Conservation (phyloP, 31 red algal genomes). For the Bonnemaisonia californica region DNA sequence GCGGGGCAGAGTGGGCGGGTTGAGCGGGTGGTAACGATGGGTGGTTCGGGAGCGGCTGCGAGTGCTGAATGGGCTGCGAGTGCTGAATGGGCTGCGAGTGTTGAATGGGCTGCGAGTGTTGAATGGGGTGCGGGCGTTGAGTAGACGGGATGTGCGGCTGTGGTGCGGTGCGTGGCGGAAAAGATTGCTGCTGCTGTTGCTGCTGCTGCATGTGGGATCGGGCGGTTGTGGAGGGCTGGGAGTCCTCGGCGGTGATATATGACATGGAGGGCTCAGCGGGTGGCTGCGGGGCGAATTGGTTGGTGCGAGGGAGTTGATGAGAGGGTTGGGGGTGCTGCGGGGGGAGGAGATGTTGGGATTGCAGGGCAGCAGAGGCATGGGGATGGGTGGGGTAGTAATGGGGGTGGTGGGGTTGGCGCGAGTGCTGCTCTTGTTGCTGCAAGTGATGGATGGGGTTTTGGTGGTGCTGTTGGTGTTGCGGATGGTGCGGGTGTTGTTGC, state of each 20-base stretch:
- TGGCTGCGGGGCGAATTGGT: background rate
- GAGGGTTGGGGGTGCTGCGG: background rate
- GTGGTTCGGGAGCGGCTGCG: conserved; percentile 17
- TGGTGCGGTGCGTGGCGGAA: background rate
- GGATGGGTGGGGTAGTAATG: background rate
- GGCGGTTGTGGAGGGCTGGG: background rate
- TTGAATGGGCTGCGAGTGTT: background rate
- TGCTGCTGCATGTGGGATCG: background rate
- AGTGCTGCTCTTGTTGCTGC: conserved; percentile 8
- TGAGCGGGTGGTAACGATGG: background rate
- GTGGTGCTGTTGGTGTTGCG: background rate
- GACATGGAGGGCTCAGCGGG: background rate
- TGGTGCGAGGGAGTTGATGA: background rate
- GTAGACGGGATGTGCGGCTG: background rate
- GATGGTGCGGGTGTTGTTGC: conserved; percentile 16
- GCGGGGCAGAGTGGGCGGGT: background rate
- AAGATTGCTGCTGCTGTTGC: background rate
- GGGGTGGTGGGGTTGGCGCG: background rate
- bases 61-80: background rate
- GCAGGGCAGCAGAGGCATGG: background rate
- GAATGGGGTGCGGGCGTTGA: background rate
- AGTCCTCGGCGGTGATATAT: background rate
- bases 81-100: background rate
- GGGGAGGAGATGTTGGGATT: too few relatives aligned
- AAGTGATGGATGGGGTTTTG: conserved; percentile 26